phyloP scores from a whole-genome alignment of 495 filamentous ascomycete species.

The Hypoxylon cercidicola region DNA sequence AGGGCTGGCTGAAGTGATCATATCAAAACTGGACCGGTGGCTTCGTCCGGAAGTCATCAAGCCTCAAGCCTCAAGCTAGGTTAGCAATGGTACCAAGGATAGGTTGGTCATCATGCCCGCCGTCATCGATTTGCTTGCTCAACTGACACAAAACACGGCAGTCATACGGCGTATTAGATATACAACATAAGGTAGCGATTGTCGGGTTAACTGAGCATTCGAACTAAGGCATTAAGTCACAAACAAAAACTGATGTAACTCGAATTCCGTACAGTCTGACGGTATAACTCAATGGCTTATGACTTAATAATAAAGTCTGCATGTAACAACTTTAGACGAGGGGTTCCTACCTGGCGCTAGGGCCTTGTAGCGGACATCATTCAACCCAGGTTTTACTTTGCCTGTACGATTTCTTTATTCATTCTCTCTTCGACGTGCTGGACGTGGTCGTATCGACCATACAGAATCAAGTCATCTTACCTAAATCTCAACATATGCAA shows the following conservation, averaged over 20 bases:
- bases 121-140: conserved; percentile 1
- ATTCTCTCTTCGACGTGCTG: neutral
- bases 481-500: neutral
- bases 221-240: too few relatives aligned
- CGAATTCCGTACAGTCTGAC: too few relatives aligned
- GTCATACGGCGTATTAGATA: neutral
- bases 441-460: neutral
- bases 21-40: neutral
- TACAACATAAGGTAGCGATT: neutral
- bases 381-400: neutral
- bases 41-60: conserved; percentile 13
- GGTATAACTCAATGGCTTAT: too few relatives aligned
- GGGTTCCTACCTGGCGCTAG: too few relatives aligned
- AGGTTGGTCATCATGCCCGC: conserved; percentile 1
- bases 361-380: neutral
- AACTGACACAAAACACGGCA: neutral
- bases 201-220: neutral
- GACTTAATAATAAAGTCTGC: too few relatives aligned
- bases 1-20: conserved; percentile 30
- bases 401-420: too few relatives aligned
- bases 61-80: neutral
- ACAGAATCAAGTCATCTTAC: neutral
- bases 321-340: too few relatives aligned
- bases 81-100: neutral
- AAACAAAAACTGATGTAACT: too few relatives aligned